A percentile compares a stretch with the other conserved stretches of the same genome.
Conservation (phyloP, 129 eudicot species). For the Ambrosia trifida region DNA sequence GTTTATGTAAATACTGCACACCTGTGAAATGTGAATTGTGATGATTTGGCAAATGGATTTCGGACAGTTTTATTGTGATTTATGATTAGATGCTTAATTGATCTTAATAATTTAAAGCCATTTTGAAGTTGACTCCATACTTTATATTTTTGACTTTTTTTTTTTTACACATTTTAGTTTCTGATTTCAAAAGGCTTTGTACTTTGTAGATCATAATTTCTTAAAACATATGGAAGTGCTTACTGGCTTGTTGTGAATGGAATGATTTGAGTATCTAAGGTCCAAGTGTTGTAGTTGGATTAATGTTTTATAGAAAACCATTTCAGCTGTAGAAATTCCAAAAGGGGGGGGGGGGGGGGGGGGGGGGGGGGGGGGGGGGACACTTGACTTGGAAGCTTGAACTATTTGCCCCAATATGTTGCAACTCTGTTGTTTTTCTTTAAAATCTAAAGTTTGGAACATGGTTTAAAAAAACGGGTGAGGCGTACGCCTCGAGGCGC, state of each 20-base stretch:
- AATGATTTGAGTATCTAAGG: background rate
- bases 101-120: background rate
- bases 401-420: constrained; percentile 1
- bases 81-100: background rate
- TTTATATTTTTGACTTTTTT: background rate
- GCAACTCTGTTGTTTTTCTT: constrained; percentile 13
- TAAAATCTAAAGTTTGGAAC: background rate
- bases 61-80: background rate
- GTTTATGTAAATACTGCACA: background rate
- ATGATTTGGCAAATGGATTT: background rate
- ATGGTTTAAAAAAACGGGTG: too few relatives aligned
- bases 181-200: background rate
- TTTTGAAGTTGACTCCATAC: background rate
- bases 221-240: constrained; percentile 7
- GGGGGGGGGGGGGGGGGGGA: background rate
- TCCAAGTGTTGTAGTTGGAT: background rate
- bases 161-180: background rate
- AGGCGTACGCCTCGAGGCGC: too few relatives aligned
- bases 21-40: background rate
- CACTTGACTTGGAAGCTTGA: background rate
- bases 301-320: constrained; percentile 8
- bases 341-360: background rate
- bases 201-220: constrained; percentile 5
- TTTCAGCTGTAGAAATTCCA: background rate
- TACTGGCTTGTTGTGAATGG: background rate